Evolutionary conservation across 129 eudicot genomes (phyloP).

Genomic region (Helichrysum umbraculigerum): DNA sequence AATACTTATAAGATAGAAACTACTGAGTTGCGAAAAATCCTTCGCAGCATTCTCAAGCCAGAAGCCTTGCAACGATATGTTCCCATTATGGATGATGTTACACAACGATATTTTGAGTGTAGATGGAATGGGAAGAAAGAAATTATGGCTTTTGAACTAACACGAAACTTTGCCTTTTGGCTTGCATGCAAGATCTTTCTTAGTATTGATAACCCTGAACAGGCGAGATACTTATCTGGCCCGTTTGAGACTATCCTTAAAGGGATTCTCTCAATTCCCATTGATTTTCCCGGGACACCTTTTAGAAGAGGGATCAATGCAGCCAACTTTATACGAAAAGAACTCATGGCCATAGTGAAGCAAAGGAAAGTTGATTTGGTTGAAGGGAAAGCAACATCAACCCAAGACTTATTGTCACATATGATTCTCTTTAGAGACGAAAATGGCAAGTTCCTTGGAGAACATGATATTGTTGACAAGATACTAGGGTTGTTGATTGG

Average conservation of each 20-base stretch:
- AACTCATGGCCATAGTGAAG: conserved; percentile 33
- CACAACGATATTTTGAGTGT: conserved; percentile 36
- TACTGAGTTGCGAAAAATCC: conserved; percentile 30
- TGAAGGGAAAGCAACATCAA: conserved; percentile 38
- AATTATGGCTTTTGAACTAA: conserved; percentile 28
- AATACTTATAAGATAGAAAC: too few relatives aligned
- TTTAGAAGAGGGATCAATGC: conserved; percentile 47
- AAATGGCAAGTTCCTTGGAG: conserved; percentile 39
- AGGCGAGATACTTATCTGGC: conserved; percentile 27
- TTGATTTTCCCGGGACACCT: conserved; percentile 54
- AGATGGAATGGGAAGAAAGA: conserved; percentile 41
- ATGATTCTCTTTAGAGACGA: conserved; percentile 32
- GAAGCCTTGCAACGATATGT: conserved; percentile 40
- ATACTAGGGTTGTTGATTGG: conserved; percentile 43
- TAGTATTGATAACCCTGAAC: conserved; percentile 39
- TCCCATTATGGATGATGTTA: conserved; percentile 44
- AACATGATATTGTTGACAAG: conserved; percentile 40
- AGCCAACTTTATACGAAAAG: conserved; percentile 34
- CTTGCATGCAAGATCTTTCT: too few relatives aligned
- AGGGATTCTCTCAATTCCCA: conserved; percentile 44
- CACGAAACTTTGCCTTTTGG: conserved; percentile 16
- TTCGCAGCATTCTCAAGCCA: conserved; percentile 39
- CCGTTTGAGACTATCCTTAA: conserved; percentile 34
- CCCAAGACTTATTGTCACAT: conserved; percentile 52
- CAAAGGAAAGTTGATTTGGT: conserved; percentile 48